Evolutionary conservation across 202 grass and related monocot species (phyloP).

Genomic region (Schoenoplectus triqueter): DNA sequence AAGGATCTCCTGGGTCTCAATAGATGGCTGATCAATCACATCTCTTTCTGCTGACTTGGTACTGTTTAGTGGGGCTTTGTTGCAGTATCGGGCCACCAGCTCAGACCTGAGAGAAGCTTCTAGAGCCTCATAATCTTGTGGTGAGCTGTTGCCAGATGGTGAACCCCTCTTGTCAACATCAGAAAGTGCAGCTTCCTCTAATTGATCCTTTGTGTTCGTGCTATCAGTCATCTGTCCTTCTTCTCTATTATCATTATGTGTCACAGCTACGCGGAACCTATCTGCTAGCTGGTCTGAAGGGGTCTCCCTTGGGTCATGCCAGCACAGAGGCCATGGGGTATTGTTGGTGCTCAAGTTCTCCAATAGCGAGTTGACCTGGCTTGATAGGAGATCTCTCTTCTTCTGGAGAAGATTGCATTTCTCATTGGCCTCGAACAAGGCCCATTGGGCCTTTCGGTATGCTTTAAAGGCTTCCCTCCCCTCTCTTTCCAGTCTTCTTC

Average conservation of each 20-base stretch:
- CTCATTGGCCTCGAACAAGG: slow-evolving; percentile 88
- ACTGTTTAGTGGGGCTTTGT: slow-evolving; percentile 55
- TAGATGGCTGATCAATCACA: slow-evolving; percentile 45
- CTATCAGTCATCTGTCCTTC: slow-evolving; percentile 34
- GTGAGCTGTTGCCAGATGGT: slow-evolving; percentile 49
- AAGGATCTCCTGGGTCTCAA: slow-evolving; percentile 29
- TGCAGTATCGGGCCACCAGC: slow-evolving; percentile 71
- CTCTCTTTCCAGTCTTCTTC: slow-evolving; percentile 73
- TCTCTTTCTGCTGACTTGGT: slow-evolving; percentile 49
- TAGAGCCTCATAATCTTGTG: slow-evolving; percentile 77
- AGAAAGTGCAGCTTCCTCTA: slow-evolving; percentile 53
- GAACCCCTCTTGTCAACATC: slow-evolving; percentile 58
- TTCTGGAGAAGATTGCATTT: slow-evolving; percentile 74
- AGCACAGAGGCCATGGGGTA: slow-evolving; percentile 41
- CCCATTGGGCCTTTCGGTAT: slow-evolving; percentile 78
- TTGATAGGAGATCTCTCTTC: slow-evolving; percentile 77
- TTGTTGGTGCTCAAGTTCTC: slow-evolving; percentile 45
- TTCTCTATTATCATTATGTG: slow-evolving; percentile 27
- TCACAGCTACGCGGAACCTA: slow-evolving; percentile 43
- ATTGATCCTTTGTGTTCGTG: slow-evolving; percentile 51
- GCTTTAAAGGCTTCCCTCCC: slow-evolving; percentile 91
- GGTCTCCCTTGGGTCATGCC: slow-evolving; percentile 64
- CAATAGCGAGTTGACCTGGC: slow-evolving; percentile 58
- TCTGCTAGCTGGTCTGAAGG: slow-evolving; percentile 39
- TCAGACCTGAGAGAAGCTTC: slow-evolving; percentile 94